phyloP scores from a whole-genome alignment of 2,329 filamentous ascomycete species.

The Monosporascus sp. region DNA sequence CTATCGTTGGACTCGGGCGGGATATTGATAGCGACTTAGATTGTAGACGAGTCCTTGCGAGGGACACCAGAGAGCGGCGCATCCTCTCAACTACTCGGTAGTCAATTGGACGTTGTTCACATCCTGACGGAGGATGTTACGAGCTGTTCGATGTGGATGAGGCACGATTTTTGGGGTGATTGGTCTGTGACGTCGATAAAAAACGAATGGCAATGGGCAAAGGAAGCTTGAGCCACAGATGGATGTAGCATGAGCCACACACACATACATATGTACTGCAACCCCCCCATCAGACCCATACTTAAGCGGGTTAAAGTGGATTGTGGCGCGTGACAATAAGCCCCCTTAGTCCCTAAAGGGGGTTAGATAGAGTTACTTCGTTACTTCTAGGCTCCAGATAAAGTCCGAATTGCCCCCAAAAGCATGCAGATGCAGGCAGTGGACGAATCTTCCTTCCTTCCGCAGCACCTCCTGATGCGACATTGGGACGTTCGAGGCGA shows the following conservation, averaged over 20 bases:
- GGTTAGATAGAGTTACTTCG: not conserved
- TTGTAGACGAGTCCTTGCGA: too few species aligned
- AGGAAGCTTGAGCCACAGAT: conserved; percentile 11
- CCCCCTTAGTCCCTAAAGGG: too few species aligned
- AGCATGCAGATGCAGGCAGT: too few species aligned
- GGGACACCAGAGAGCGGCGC: conserved; percentile 17
- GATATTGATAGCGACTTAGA: not conserved
- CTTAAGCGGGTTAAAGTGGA: not conserved
- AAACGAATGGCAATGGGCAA: conserved; percentile 3
- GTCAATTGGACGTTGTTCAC: conserved; percentile 14
- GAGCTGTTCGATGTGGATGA: not conserved
- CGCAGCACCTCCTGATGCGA: too few species aligned
- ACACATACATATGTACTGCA: not conserved
- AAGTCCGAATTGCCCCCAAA: too few species aligned
- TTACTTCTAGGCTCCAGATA: not conserved
- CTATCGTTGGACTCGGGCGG: conserved; percentile 6
- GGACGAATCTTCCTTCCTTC: too few species aligned
- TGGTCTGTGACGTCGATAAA: conserved; percentile 8
- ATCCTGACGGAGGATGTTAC: conserved; percentile 16
- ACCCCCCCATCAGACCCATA: too few species aligned
- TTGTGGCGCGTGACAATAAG: not conserved
- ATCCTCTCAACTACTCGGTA: conserved; percentile 15
- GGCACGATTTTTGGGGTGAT: too few species aligned
- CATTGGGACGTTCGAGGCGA: too few species aligned
- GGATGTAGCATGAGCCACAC: not conserved